Conservation (phyloP, 2,329 filamentous ascomycete genomes). For the Beauveria scarabaeidicola region DNA sequence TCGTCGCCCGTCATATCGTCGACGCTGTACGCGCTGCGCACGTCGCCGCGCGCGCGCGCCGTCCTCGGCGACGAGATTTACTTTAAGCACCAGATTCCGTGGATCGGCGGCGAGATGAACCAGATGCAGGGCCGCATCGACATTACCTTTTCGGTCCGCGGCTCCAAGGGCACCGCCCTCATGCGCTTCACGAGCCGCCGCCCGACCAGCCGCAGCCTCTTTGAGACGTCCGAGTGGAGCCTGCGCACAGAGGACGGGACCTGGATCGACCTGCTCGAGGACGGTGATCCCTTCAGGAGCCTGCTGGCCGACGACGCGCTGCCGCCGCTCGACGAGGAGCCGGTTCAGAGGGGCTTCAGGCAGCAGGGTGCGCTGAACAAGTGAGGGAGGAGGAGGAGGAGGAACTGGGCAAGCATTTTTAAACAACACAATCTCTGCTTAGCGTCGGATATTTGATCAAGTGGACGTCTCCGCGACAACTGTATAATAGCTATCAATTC, state of each 20-base stretch:
- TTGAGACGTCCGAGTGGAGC: constrained; percentile 88
- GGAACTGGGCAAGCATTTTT: not conserved
- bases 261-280: constrained; percentile 66
- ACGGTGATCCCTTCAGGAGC: constrained; percentile 58
- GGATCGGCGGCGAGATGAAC: constrained; percentile 83
- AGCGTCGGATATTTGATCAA: not conserved
- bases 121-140: constrained; percentile 87
- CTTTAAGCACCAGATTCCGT: constrained; percentile 69
- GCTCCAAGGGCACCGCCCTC: constrained; percentile 58
- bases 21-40: constrained; percentile 86
- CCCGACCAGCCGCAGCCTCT: constrained; percentile 51
- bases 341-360: constrained; percentile 40
- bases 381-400: constrained; percentile 24
- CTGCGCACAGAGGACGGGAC: constrained; percentile 56
- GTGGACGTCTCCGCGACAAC: not conserved
- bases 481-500: constrained; percentile 15
- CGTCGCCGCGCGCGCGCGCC: constrained; percentile 63
- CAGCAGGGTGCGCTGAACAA: constrained; percentile 34
- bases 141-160: constrained; percentile 79
- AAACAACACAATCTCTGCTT: constrained; percentile 7
- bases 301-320: constrained; percentile 33
- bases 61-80: constrained; percentile 81
- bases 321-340: constrained; percentile 24
- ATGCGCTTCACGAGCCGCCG: constrained; percentile 77
- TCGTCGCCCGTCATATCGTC: constrained; percentile 80